phyloP scores from a whole-genome alignment of 306 rosid genomes.

The Betula pendula region DNA sequence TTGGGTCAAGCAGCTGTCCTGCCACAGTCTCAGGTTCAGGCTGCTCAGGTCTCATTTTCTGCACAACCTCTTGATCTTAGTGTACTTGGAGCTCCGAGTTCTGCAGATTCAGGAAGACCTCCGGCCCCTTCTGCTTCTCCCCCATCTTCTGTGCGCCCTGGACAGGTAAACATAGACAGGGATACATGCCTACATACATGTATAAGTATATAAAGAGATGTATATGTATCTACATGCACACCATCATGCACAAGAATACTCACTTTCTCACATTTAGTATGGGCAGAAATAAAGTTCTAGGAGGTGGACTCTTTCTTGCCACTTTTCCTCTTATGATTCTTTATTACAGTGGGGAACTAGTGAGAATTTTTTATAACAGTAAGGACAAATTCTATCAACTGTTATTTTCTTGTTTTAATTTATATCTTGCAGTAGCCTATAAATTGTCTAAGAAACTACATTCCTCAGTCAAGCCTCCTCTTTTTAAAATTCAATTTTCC shows the following conservation, averaged over 20 bases:
- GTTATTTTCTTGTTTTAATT: neutral
- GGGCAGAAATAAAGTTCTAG: slow-evolving; percentile 10
- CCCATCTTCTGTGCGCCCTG: slow-evolving; percentile 86
- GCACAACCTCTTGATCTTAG: slow-evolving; percentile 94
- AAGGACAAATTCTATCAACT: neutral
- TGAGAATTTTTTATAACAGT: neutral
- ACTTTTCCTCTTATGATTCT: slow-evolving; percentile 18
- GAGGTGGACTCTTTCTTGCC: slow-evolving; percentile 6
- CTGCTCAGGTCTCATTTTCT: slow-evolving; percentile 55
- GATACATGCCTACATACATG: slow-evolving; percentile 17
- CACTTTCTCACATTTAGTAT: neutral
- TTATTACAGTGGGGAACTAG: neutral
- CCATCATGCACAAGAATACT: neutral
- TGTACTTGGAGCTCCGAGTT: slow-evolving; percentile 65
- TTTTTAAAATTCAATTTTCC: neutral
- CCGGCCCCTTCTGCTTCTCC: slow-evolving; percentile 46
- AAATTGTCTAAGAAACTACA: neutral
- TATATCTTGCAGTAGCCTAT: neutral
- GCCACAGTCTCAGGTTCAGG: slow-evolving; percentile 49
- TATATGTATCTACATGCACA: neutral
- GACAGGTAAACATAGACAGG: slow-evolving; percentile 63
- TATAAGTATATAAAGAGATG: neutral
- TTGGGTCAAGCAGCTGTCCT: slow-evolving; percentile 50
- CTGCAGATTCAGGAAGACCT: slow-evolving; percentile 63
- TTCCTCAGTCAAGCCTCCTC: neutral